Percentiles rank a stretch among this genome's conserved stretches.
phyloP scores from a whole-genome alignment of 2,329 filamentous ascomycete genomes.

The Aureobasidium sp. region DNA sequence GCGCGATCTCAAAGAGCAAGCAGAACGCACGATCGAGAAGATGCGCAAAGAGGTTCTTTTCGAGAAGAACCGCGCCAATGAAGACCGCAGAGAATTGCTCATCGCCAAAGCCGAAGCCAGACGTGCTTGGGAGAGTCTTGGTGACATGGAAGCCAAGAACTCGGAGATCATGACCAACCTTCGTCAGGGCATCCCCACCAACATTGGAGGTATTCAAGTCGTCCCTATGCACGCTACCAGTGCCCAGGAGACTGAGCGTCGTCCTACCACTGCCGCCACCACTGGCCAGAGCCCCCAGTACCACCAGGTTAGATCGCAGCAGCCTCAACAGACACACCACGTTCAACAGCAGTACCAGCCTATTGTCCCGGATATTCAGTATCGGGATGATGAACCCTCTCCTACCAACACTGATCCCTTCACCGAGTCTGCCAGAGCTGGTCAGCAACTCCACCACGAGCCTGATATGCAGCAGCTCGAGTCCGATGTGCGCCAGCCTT shows the following conservation, averaged over 20 bases:
- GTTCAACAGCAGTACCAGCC: not conserved
- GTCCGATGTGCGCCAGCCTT: slow-evolving; percentile 24
- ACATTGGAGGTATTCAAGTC: slow-evolving; percentile 89
- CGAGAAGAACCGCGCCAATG: slow-evolving; percentile 68
- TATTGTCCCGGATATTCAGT: not conserved
- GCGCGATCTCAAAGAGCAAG: slow-evolving; percentile 56
- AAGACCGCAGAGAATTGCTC: slow-evolving; percentile 85
- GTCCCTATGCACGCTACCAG: slow-evolving; percentile 79
- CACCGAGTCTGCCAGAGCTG: slow-evolving; percentile 37
- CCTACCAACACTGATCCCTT: slow-evolving; percentile 56
- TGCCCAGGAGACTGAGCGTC: slow-evolving; percentile 41
- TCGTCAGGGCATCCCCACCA: slow-evolving; percentile 75
- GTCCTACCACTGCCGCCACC: slow-evolving; percentile 25
- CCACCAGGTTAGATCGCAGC: not conserved
- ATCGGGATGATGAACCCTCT: slow-evolving; percentile 41
- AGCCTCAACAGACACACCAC: not conserved
- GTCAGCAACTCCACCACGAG: slow-evolving; percentile 28
- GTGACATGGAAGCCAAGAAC: slow-evolving; percentile 85
- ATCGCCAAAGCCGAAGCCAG: slow-evolving; percentile 96
- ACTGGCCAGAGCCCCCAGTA: slow-evolving; percentile 16
- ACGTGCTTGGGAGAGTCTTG: slow-evolving; percentile 94
- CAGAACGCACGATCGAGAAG: slow-evolving; percentile 54
- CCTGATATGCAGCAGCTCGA: slow-evolving; percentile 27
- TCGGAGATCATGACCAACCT: slow-evolving; percentile 78
- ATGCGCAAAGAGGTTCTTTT: slow-evolving; percentile 60